Evolutionary conservation across 495 filamentous ascomycete genomes (phyloP), one percentile per base, ranked within the genome.

Genomic region (Aspergillus incahuasiensis): DNA sequence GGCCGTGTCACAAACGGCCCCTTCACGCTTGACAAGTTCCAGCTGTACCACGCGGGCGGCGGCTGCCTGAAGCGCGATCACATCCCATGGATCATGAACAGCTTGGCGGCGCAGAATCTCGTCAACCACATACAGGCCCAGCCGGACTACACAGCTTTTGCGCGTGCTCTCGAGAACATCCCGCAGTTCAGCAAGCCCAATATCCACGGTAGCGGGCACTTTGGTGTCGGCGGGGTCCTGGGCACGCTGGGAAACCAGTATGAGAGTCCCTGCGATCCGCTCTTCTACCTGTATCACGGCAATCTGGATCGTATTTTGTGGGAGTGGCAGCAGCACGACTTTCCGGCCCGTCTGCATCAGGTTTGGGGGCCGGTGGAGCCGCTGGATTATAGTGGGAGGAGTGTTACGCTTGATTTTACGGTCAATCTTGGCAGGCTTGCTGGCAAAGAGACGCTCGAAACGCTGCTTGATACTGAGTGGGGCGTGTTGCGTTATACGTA

Each of bases 201-300:
- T 16, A 63, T 63, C 38, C 61, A 63, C 43, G 61, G 61, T 0
- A 52, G 54, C 46, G 61, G 44, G 0, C 57, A 63, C 34, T 63
- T 63, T 21, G 61, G 61, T 28, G 56, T 54, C 34, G 61, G 56
- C 12, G 61, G 61, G 46, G 57, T 60, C 24, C 54, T 60, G 6
- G 61, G 61, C 9, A 60, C 57, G 15, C 46, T 63, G 18, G 61
- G 57, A 0, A 60, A 63, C 28, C 48, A 48, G 30, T 55, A 58
- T 30, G 43, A 60, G 20, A 63, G 61, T 20, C 61, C 61, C 32
- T 54, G 57, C 20, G 79, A 84, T 60, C 80, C 79, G 1, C 59
- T 82, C 6, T 82, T 82, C 64, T 82, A 74, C 53, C 72, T 82
- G 39, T 80, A 82, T 57, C 78, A 81, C 54, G 69, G 68, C 13